A percentile compares a stretch with the other conserved stretches of the same genome.
Conservation (phyloP, 202 grass and related monocot genomes). For the Hordeum pubiflorum region DNA sequence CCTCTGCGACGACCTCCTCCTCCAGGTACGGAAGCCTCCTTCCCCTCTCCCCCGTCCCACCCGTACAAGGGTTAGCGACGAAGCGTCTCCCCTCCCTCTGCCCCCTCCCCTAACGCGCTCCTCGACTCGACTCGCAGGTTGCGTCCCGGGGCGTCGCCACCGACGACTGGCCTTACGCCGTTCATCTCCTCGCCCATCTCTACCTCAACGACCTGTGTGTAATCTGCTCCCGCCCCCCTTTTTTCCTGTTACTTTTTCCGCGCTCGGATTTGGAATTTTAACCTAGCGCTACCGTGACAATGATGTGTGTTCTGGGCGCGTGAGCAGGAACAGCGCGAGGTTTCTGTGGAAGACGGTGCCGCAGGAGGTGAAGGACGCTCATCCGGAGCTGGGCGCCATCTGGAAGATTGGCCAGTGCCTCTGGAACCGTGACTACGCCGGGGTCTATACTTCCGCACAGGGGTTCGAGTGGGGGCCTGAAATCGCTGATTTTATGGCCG, state of each 20-base stretch:
- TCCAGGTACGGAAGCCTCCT: constrained; percentile 28
- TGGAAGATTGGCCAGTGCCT: constrained; percentile 87
- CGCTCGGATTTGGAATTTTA: neutral
- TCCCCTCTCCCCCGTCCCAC: neutral
- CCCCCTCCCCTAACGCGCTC: constrained; percentile 4
- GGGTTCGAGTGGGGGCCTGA: constrained; percentile 69
- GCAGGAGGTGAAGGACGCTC: constrained; percentile 65
- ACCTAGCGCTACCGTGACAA: constrained; percentile 15
- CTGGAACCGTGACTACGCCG: constrained; percentile 75
- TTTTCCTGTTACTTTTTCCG: neutral
- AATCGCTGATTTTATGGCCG: constrained; percentile 41
- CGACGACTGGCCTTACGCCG: constrained; percentile 81
- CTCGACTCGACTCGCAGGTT: constrained; percentile 20
- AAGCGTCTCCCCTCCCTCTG: neutral
- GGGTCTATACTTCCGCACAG: constrained; percentile 45
- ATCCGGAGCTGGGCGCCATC: constrained; percentile 57
- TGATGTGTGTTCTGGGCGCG: neutral
- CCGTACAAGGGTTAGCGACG: neutral
- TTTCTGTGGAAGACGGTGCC: constrained; percentile 83
- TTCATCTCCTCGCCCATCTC: constrained; percentile 82
- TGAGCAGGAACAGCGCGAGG: constrained; percentile 72
- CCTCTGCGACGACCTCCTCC: constrained; percentile 72
- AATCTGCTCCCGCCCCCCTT: neutral
- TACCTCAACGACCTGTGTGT: constrained; percentile 65
- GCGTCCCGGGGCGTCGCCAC: constrained; percentile 41